These are phyloP conservation scores for Leishmania arabica DNA, from an alignment of 208 protist species.

Conservation along the genomic window DNA sequence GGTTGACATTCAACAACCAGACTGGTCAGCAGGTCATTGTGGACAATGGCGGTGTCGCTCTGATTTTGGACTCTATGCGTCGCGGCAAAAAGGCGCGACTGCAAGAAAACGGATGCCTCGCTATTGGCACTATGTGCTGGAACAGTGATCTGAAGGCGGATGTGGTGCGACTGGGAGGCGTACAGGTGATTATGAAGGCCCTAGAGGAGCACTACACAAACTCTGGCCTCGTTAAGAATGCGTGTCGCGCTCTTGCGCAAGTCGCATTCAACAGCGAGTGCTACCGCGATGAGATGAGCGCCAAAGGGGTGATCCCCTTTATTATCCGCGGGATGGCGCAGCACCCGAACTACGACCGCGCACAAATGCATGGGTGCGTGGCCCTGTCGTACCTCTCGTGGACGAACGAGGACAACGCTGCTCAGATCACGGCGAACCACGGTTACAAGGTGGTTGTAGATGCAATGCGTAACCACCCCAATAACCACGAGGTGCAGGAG, in stretches of 20 bases:
- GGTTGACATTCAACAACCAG: conserved; percentile 88
- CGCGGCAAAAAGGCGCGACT: conserved; percentile 73
- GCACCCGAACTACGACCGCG: conserved; percentile 85
- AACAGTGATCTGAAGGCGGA: conserved; percentile 91
- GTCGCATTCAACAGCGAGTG: conserved; percentile 90
- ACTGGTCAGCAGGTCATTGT: conserved; percentile 80
- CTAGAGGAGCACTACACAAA: conserved; percentile 81
- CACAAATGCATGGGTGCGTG: conserved; percentile 91
- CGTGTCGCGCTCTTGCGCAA: conserved; percentile 88
- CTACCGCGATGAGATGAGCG: conserved; percentile 89
- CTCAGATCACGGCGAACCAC: conserved; percentile 73
- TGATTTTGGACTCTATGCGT: conserved; percentile 86
- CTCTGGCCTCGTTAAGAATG: conserved; percentile 87
- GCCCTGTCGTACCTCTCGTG: conserved; percentile 92
- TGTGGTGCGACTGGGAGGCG: conserved; percentile 76
- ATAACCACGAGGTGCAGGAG: conserved; percentile 91
- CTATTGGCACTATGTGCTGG: conserved; percentile 93
- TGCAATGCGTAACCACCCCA: conserved; percentile 87
- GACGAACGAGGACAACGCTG: conserved; percentile 86
- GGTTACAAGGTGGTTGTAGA: conserved; percentile 86
- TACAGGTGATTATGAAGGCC: conserved; percentile 84
- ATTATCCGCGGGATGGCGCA: conserved; percentile 89
- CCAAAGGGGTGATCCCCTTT: conserved; percentile 79
- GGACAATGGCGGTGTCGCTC: conserved; percentile 71
- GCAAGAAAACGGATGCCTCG: conserved; percentile 89